Conservation (phyloP, 1,284 basidiomycete genomes). For the Fomitopsis betulina region DNA sequence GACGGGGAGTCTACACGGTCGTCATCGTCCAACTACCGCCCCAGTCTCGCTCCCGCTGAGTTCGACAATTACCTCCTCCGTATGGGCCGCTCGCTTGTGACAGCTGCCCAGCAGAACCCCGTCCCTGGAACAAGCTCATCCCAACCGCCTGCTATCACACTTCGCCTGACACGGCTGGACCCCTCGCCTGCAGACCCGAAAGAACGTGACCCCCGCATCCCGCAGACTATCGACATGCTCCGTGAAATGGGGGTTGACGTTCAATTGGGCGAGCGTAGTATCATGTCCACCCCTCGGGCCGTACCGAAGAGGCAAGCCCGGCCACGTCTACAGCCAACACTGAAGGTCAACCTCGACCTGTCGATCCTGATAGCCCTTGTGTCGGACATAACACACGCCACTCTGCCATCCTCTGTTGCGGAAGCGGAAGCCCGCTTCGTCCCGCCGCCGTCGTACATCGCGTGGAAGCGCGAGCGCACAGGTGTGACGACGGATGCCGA, state of each 20-base stretch:
- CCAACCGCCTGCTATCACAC: conserved; percentile 38
- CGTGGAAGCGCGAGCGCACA: conserved; percentile 49
- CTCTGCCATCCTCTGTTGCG: conserved; percentile 50
- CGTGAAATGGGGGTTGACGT: conserved; percentile 61
- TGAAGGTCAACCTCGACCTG: conserved; percentile 71
- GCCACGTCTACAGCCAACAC: conserved; percentile 38
- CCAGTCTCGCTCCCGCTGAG: conserved; percentile 42
- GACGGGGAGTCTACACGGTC: conserved; percentile 33
- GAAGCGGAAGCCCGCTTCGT: conserved; percentile 63
- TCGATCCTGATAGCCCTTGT: conserved; percentile 80
- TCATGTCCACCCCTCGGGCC: conserved; percentile 19
- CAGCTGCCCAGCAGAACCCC: conserved; percentile 55
- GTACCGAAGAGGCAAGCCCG: conserved; percentile 6
- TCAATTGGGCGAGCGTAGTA: conserved; percentile 56
- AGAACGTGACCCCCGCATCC: conserved; percentile 54
- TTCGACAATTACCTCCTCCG: conserved; percentile 70
- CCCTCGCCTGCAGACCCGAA: conserved; percentile 36
- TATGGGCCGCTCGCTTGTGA: conserved; percentile 57
- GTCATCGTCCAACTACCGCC: conserved; percentile 19
- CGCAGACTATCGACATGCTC: conserved; percentile 51
- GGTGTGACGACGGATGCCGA: conserved; percentile 18
- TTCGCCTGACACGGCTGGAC: conserved; percentile 69
- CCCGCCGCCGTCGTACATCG: conserved; percentile 47
- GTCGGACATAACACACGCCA: conserved; percentile 76
- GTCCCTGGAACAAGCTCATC: conserved; percentile 22